These are phyloP conservation scores for Paracoccidioides lutzii DNA, from an alignment of 2,329 filamentous ascomycete genomes.

Conservation along the genomic window DNA sequence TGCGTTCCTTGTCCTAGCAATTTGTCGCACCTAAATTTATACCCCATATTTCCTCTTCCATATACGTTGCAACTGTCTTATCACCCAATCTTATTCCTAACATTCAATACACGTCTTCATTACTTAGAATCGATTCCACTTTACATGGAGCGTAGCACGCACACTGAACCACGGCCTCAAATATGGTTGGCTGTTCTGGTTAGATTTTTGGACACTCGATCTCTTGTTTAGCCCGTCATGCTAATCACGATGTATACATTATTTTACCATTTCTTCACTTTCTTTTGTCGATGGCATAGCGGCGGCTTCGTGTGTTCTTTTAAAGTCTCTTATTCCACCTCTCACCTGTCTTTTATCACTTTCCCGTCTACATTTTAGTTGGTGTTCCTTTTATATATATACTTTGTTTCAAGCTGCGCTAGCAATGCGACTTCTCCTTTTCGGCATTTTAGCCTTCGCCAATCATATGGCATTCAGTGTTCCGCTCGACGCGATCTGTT, in stretches of 20 bases:
- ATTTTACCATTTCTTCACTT: neutral
- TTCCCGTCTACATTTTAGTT: neutral
- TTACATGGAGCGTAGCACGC: neutral
- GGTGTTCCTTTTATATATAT: neutral
- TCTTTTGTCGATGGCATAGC: slow-evolving; percentile 11
- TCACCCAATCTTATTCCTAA: neutral
- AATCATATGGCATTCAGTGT: no score
- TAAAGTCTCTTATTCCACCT: neutral
- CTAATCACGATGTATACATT: neutral
- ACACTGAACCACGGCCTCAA: neutral
- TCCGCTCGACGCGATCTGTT: neutral
- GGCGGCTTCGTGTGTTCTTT: slow-evolving; percentile 5
- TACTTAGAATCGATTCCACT: neutral
- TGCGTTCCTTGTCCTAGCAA: neutral
- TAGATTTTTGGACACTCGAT: neutral
- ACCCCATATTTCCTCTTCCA: neutral
- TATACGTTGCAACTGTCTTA: neutral
- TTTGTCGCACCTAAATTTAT: neutral
- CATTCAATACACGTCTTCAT: neutral
- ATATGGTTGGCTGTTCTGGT: neutral
- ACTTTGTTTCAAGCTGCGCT: neutral
- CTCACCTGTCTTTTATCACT: neutral
- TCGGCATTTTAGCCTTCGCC: no score
- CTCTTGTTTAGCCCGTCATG: neutral
- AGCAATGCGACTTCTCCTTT: neutral